A percentile compares a stretch with the other conserved stretches of the same genome.
Evolutionary conservation across 2,329 filamentous ascomycete genomes (phyloP).

Genomic region (Ophiocordyceps polyrhachis-furcata): DNA sequence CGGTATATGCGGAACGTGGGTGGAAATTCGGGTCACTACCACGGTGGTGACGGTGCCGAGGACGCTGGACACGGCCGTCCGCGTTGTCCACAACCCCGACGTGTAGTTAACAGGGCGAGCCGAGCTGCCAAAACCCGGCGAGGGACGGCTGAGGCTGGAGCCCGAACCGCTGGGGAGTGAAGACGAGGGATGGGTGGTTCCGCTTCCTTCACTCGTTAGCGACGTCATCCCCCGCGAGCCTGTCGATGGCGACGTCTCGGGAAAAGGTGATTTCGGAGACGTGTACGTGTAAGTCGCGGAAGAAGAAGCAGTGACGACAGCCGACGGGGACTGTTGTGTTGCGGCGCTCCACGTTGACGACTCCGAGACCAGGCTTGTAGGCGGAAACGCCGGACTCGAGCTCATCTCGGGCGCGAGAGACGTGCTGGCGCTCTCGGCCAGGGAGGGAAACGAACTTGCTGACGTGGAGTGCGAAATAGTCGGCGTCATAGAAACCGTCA

Average conservation of each 20-base stretch:
- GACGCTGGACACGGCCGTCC: background rate
- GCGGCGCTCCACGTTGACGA: background rate
- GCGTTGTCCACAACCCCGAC: background rate
- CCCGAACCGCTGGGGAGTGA: background rate
- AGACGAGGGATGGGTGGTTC: background rate
- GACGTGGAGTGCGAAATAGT: background rate
- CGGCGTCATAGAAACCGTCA: background rate
- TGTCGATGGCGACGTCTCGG: background rate
- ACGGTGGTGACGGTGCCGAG: background rate
- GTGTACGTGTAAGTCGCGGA: background rate
- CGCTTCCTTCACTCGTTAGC: background rate
- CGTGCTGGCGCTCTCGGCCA: background rate
- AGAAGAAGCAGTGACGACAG: background rate
- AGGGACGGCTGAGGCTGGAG: background rate
- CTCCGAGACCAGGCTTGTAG: background rate
- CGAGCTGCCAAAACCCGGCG: background rate
- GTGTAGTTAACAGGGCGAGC: background rate
- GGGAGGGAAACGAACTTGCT: background rate
- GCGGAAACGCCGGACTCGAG: background rate
- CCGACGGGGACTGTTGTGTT: background rate
- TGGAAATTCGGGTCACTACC: background rate
- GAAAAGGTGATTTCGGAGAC: background rate
- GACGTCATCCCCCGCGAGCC: background rate
- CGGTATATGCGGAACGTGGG: background rate
- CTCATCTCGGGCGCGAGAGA: background rate